Base-by-base conservation (phyloP, 139 green algal species). In the Chlamydomonas asymmetrica region DNA sequence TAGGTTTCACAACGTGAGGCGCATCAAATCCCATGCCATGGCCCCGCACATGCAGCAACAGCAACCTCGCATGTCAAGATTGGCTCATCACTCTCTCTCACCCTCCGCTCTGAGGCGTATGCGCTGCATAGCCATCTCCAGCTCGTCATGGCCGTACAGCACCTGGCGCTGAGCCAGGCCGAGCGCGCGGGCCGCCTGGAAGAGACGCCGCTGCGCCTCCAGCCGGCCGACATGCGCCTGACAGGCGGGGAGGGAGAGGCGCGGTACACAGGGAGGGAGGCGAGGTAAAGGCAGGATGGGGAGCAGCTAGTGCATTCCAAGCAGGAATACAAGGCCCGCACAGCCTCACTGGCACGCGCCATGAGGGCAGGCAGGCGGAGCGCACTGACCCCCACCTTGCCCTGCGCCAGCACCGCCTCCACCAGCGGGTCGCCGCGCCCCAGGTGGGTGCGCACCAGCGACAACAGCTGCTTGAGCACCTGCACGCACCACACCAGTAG, bases 61-160 rank as follows among this genome's bases (percentile, higher is more conserved):
- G n/a, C n/a, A n/a, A n/a, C n/a, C n/a, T n/a, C n/a, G n/a, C n/a
- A n/a, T n/a, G n/a, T n/a, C n/a, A n/a, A n/a, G n/a, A n/a, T n/a
- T n/a, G n/a, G n/a, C n/a, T n/a, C n/a, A n/a, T n/a, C n/a, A n/a
- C n/a, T n/a, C 48, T 7, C 62, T 10, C 77, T 88, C 85, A n/a
- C 81, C 78, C 25, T 66, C 57, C 37, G 45, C 40, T 35, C 79
- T 64, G 37, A 91, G 77, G 22, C 78, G 74, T n/a, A 97, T 89
- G 25, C 92, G 80, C 79, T 88, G 87, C n/a, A 72, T 82, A 10
- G 86, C 84, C 94, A 97, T 97, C 18, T 79, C 81, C 71, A 98
- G 87, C 86, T 98, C 94, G 64, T 98, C 94, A 29, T 89, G 84
- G 7, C 91, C 91, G 61, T 95, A 85, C 81, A 98, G 87, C 63